Percentiles rank a stretch among this genome's conserved stretches.
Evolutionary conservation across 768 basidiomycete species (phyloP).

Genomic region (Tremella mesenterica): DNA sequence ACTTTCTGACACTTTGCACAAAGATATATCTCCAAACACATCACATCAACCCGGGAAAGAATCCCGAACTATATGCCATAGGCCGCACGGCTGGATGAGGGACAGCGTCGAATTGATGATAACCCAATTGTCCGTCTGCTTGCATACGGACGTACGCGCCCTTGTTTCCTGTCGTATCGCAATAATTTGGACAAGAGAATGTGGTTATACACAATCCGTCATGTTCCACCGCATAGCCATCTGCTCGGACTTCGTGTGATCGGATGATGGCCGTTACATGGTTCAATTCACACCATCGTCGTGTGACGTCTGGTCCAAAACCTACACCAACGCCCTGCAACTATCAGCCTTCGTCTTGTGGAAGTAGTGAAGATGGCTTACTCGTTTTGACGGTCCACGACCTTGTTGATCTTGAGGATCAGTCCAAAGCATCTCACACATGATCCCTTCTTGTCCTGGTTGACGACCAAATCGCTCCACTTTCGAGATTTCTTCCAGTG

Average conservation of each 20-base stretch:
- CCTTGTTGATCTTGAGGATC: constrained; percentile 85
- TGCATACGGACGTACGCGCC: constrained; percentile 56
- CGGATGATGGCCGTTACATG: constrained; percentile 80
- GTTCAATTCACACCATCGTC: constrained; percentile 78
- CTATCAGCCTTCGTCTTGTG: not conserved
- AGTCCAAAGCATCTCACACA: constrained; percentile 85
- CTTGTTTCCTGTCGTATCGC: constrained; percentile 50
- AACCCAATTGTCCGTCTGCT: constrained; percentile 61
- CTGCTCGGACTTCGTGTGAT: constrained; percentile 88
- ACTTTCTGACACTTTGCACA: too few species aligned
- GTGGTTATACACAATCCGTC: constrained; percentile 87
- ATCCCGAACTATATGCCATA: constrained; percentile 60
- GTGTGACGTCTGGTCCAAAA: constrained; percentile 92
- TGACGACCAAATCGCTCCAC: constrained; percentile 79
- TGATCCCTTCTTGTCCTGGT: constrained; percentile 87
- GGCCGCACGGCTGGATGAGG: constrained; percentile 85
- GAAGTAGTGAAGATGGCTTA: constrained; percentile 44
- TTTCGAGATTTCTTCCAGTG: constrained; percentile 81
- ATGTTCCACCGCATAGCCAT: constrained; percentile 92
- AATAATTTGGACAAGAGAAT: constrained; percentile 70
- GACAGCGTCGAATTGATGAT: constrained; percentile 66
- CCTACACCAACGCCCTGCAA: constrained; percentile 80
- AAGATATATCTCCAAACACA: too few species aligned
- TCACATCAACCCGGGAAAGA: too few species aligned
- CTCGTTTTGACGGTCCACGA: constrained; percentile 91